phyloP scores from a whole-genome alignment of 352 stramenopile species.

The Phytophthora megakarya region DNA sequence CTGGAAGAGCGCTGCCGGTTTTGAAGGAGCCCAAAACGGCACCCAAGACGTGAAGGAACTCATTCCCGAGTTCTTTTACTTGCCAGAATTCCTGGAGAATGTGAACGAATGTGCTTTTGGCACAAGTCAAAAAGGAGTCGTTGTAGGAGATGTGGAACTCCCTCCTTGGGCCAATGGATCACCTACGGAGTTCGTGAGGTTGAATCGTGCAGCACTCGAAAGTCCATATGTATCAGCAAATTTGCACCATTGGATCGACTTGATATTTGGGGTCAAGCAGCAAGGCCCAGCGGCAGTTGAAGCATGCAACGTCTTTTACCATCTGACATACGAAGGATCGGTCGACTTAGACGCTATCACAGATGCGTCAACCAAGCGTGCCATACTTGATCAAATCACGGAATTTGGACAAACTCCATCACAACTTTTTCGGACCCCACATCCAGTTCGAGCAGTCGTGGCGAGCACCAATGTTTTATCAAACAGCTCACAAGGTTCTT shows the following conservation, averaged over 20 bases:
- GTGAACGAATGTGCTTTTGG: slow-evolving; percentile 95
- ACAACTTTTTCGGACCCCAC: slow-evolving; percentile 90
- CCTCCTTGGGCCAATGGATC: slow-evolving; percentile 94
- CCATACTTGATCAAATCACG: slow-evolving; percentile 96
- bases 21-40: slow-evolving; percentile 68
- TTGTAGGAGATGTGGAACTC: slow-evolving; percentile 91
- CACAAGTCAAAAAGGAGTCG: slow-evolving; percentile 77
- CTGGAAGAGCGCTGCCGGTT: slow-evolving; percentile 86
- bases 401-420: slow-evolving; percentile 98
- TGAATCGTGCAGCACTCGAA: slow-evolving; percentile 96
- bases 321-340: slow-evolving; percentile 97
- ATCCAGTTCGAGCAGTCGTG: slow-evolving; percentile 50
- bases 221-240: slow-evolving; percentile 95
- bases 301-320: slow-evolving; percentile 98
- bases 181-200: slow-evolving; percentile 94
- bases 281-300: slow-evolving; percentile 92
- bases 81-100: slow-evolving; percentile 96
- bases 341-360: slow-evolving; percentile 93
- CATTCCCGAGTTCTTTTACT: slow-evolving; percentile 98
- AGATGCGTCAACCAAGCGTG: slow-evolving; percentile 64
- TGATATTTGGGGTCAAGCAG: slow-evolving; percentile 98
- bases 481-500: slow-evolving; percentile 24
- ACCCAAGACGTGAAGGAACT: slow-evolving; percentile 99
- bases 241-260: slow-evolving; percentile 98
- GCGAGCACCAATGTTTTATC: background rate